These are phyloP conservation scores for Aristolochia fimbriata DNA, from an alignment of 164 flowering plant genomes.

Conservation along the genomic window DNA sequence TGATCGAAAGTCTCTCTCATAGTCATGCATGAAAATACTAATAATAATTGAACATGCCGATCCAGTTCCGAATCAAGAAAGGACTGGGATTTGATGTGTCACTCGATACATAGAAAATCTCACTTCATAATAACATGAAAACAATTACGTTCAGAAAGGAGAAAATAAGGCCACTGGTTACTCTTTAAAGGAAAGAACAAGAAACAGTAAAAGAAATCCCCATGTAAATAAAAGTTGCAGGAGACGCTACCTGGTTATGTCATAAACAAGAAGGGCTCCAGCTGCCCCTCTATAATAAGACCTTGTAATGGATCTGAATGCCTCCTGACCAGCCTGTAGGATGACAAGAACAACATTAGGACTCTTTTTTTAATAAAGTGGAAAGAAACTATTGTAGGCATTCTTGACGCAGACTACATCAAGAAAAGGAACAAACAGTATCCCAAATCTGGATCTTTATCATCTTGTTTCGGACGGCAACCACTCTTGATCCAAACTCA, in stretches of 20 bases:
- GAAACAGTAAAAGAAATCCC: too few relatives aligned
- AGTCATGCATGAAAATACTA: too few relatives aligned
- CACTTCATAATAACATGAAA: too few relatives aligned
- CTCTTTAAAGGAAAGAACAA: too few relatives aligned
- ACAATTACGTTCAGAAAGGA: too few relatives aligned
- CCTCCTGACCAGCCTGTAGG: conserved; percentile 71
- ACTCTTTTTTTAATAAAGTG: neutral
- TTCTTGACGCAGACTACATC: neutral
- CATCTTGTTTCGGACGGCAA: conserved; percentile 24
- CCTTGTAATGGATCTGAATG: conserved; percentile 66
- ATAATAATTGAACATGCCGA: too few relatives aligned
- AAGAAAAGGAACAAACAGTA: conserved; percentile 17
- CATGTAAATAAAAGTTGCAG: neutral
- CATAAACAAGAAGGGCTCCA: conserved; percentile 70
- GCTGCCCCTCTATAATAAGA: conserved; percentile 81
- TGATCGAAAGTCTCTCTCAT: conserved; percentile 13
- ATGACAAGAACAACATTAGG: neutral
- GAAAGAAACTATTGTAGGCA: too few relatives aligned
- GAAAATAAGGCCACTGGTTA: too few relatives aligned
- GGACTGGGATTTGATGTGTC: too few relatives aligned
- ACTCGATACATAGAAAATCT: too few relatives aligned
- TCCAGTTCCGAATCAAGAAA: too few relatives aligned
- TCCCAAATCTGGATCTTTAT: conserved; percentile 45
- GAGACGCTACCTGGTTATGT: conserved; percentile 48
- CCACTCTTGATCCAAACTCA: conserved; percentile 38